Base-by-base conservation (phyloP, 2,329 filamentous ascomycete species). In the Aspergillus vadensis region DNA sequence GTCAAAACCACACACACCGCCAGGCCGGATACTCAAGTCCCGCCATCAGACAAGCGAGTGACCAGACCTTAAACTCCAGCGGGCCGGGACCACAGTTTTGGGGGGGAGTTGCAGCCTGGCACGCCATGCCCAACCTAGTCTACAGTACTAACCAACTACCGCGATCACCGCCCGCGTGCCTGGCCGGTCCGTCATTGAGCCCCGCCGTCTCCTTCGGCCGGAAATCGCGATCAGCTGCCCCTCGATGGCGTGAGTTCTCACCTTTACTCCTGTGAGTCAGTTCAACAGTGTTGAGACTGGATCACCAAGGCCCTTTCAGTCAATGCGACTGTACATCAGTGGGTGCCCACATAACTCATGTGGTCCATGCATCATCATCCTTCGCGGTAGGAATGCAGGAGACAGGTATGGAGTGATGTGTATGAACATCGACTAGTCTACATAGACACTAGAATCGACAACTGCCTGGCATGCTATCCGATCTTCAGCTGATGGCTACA, bases 191-290 rank as follows among this genome's bases (percentile, higher is more conserved):
- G n/a, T 55, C 53, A 25, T 32, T 44, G 53, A 36, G 36, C 53
- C 39, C 53, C 53, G 36, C 53, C 43, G 21, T 25, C n/a, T 60
- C 58, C 58, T 58, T 56, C 63, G 56, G 63, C 63, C 58, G 63
- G 61, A 19, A 59, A 36, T 65, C 48, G 47, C 41, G 51, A 55
- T 55, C 53, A 55, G 27, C 53, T 55, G 53, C 53, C 53, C 53
- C 53, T 47, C 53, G 61, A 63, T 65, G 61, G 63, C 63, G 63
- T 65, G 63, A 65, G 61, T 44, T 36, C 27, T 51, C 36, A 50
- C 25, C 21, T 55, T n/a, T 14, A 12, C n/a, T 15, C 8, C 44
- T 12, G 47, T 50, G 47, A 50, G 25, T 50, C 47, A 50, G 47
- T 43, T 57, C 27, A 23, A 48, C 43, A 44, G 17, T 49, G 47